Percentiles rank a stretch among this genome's conserved stretches.
phyloP scores from a whole-genome alignment of 1,139 yeast genomes.

The Groenewaldozyma auringiensis region DNA sequence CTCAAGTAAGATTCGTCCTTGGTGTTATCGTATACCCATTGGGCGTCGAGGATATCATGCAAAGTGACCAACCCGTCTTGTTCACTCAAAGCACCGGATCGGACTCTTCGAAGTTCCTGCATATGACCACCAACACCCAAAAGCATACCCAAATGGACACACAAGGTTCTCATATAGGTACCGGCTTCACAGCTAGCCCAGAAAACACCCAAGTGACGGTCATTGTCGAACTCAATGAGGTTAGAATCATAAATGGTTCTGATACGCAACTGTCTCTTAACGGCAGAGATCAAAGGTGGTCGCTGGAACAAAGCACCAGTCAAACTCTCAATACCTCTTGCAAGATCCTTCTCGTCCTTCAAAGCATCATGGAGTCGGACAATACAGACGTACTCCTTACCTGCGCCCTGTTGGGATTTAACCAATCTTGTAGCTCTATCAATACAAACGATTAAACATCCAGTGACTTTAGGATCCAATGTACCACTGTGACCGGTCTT shows the following conservation, averaged over 20 bases:
- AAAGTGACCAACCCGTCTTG: slow-evolving; percentile 87
- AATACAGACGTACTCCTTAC: slow-evolving; percentile 98
- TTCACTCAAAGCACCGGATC: slow-evolving; percentile 94
- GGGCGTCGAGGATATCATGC: slow-evolving; percentile 97
- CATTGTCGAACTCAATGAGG: slow-evolving; percentile 90
- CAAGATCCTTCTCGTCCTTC: slow-evolving; percentile 83
- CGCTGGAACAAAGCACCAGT: slow-evolving; percentile 99
- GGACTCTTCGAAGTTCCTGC: slow-evolving; percentile 99
- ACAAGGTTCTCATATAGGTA: slow-evolving; percentile 97
- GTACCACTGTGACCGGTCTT: slow-evolving; percentile 99
- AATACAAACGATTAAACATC: slow-evolving; percentile 90
- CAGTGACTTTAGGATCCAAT: slow-evolving; percentile 94
- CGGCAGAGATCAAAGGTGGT: slow-evolving; percentile 98
- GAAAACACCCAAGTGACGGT: slow-evolving; percentile 94
- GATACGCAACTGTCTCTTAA: slow-evolving; percentile 96
- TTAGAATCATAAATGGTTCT: slow-evolving; percentile 96
- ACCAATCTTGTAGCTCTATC: slow-evolving; percentile 98
- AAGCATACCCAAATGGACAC: slow-evolving; percentile 98
- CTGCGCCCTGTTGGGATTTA: slow-evolving; percentile 99
- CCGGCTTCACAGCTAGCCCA: slow-evolving; percentile 99
- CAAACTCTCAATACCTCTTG: slow-evolving; percentile 80
- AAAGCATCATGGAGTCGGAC: slow-evolving; percentile 91
- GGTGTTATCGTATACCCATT: slow-evolving; percentile 94
- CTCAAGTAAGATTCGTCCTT: slow-evolving; percentile 94
- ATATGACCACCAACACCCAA: slow-evolving; percentile 98